Base-by-base conservation (phyloP, 192 early-diverging fungal species). In the Podila epicladia region DNA sequence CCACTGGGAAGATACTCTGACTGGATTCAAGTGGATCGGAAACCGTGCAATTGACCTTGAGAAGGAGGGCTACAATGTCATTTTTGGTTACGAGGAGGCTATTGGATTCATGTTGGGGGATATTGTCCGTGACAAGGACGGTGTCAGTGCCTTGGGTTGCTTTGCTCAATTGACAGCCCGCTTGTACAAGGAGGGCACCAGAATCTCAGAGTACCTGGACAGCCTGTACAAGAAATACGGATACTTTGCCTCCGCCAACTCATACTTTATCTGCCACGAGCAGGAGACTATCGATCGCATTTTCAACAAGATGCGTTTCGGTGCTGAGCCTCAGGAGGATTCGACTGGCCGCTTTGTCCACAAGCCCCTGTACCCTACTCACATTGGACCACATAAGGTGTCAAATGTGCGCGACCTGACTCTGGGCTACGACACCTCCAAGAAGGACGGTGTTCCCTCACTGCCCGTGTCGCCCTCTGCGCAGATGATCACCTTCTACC, bases 21-120 rank as follows among this genome's bases (percentile, higher is more conserved):
- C 97, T 12, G 97, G 97, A 32, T 97, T 98, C 89, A 98, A 98
- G 82, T 98, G 95, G 94, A 90, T 98, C 64, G 93, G 95, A 24
- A 98, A 97, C 82, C 84, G 87, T 38, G 92, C 93, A 33, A 88
- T 92, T 35, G 85, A 89, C 12, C 69, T 97, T 73, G 86, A 89
- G 67, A 72, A 84, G 19, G 72, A 89, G 68, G 94, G 93, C 19
- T 88, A 89, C 53, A 68, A 90, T 65, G 92, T 91, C 7, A 84
- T 91, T 28, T 96, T 98, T 80, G 95, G 92, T 17, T 98, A 94
- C 76, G 97, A 98, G 80, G 96, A 98, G 86, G 96, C 97, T 20
- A 96, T 98, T 59, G 97, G 95, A 33, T 94, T 95, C 83, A 96
- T 95, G 89, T 80, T 91, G 61, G 89, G 89, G 49, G 84, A 89